phyloP scores from a whole-genome alignment of 208 protist genomes.

The Crithidia mellificae region DNA sequence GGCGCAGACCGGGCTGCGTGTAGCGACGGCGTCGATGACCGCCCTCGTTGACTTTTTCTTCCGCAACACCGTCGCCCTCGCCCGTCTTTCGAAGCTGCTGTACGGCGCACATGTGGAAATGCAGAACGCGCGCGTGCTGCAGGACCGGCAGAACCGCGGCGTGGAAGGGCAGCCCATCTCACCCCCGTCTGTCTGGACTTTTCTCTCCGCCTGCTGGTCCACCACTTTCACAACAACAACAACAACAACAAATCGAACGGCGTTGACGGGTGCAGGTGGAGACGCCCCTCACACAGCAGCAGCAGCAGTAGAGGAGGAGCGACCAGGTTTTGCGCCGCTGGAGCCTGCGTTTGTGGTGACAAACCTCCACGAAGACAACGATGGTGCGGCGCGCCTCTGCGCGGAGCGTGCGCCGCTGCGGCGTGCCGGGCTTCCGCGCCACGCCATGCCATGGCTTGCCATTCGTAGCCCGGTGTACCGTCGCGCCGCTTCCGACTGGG shows the following conservation, averaged over 20 bases:
- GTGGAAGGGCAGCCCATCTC: neutral
- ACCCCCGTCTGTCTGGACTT: neutral
- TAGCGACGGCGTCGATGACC: neutral
- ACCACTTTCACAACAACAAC: no score
- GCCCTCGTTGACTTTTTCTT: neutral
- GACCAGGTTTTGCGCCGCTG: neutral
- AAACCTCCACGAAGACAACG: neutral
- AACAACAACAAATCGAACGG: no score
- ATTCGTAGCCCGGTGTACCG: neutral
- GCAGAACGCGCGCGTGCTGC: neutral
- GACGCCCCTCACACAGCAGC: no score
- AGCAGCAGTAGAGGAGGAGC: no score
- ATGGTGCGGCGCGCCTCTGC: neutral
- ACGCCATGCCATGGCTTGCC: conserved; percentile 19
- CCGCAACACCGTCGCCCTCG: neutral
- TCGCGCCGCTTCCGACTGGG: neutral
- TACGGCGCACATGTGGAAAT: neutral
- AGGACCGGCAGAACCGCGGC: conserved; percentile 19
- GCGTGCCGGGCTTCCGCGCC: neutral
- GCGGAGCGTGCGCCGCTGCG: neutral
- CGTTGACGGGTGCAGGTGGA: no score
- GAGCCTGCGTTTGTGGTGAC: neutral
- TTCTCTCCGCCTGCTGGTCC: neutral
- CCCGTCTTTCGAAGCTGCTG: neutral
- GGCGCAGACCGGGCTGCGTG: neutral